These are phyloP conservation scores for Leccinum pellstonianum DNA, from an alignment of 768 basidiomycete genomes.

Conservation along the genomic window DNA sequence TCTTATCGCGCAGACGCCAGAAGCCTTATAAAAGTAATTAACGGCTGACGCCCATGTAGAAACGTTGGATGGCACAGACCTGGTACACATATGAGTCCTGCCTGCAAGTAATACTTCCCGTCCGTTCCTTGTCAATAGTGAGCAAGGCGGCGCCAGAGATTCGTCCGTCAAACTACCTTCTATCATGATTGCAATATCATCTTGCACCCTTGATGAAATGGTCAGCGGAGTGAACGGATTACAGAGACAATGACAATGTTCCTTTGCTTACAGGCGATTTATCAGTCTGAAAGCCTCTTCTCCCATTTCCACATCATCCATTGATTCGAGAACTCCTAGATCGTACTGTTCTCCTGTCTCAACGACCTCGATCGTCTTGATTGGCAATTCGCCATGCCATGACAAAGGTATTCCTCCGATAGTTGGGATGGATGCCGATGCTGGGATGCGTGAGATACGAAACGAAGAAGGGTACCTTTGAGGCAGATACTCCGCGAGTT, in stretches of 20 bases:
- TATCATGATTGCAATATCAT: conserved; percentile 60
- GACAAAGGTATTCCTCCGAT: conserved; percentile 32
- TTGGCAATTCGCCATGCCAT: conserved; percentile 44
- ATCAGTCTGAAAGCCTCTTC: conserved; percentile 54
- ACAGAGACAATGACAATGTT: neutral
- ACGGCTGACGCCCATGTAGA: neutral
- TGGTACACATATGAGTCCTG: conserved; percentile 65
- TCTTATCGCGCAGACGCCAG: conserved; percentile 81
- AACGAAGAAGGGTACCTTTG: conserved; percentile 63
- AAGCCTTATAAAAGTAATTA: conserved; percentile 45
- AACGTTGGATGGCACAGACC: conserved; percentile 42
- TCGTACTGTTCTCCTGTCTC: conserved; percentile 53
- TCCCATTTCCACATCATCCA: conserved; percentile 28
- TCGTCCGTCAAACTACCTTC: conserved; percentile 40
- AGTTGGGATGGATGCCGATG: conserved; percentile 12
- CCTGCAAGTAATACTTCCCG: conserved; percentile 74
- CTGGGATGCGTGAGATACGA: conserved; percentile 42
- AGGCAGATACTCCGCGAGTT: conserved; percentile 68
- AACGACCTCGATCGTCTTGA: conserved; percentile 54
- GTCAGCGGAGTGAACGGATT: neutral
- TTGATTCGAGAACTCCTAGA: conserved; percentile 40
- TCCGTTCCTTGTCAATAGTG: conserved; percentile 48
- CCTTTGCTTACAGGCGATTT: conserved; percentile 44
- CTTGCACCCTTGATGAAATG: conserved; percentile 42
- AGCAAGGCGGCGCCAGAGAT: neutral